Conservation (phyloP, 306 rosid species). For the Medicago arabica region DNA sequence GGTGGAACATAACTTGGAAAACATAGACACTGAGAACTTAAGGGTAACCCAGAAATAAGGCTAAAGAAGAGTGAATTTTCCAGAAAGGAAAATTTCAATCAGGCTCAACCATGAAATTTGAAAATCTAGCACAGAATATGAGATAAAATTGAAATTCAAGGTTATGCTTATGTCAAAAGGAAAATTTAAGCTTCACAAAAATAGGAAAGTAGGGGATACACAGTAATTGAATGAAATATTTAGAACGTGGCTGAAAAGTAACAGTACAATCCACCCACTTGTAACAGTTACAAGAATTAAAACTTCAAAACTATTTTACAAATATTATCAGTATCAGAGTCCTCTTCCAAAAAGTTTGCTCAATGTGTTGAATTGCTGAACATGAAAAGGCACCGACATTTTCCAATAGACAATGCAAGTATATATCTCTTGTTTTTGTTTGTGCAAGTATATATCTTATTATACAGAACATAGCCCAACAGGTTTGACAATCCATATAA, state of each 20-base stretch:
- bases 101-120: not conserved
- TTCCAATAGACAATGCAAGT: constrained; percentile 42
- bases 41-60: not conserved
- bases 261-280: constrained; percentile 39
- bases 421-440: no score
- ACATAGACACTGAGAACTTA: not conserved
- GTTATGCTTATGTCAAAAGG: not conserved
- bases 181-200: constrained; percentile 22
- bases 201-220: constrained; percentile 1
- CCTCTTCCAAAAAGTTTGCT: constrained; percentile 42
- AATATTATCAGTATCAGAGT: constrained; percentile 31
- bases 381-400: constrained; percentile 39
- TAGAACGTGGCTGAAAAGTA: constrained; percentile 12
- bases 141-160: constrained; percentile 1
- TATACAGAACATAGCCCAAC: constrained; percentile 46
- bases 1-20: constrained; percentile 10
- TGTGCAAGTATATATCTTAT: constrained; percentile 35
- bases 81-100: constrained; percentile 16
- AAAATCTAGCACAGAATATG: not conserved
- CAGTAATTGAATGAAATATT: constrained; percentile 29
- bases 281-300: constrained; percentile 34
- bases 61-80: not conserved
- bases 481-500: constrained; percentile 46
- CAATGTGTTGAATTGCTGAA: constrained; percentile 31
- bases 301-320: constrained; percentile 46